Evolutionary conservation across 1,284 basidiomycete species (phyloP), one percentile per base, ranked within the genome.

Genomic region (Boletus semigastroideus): DNA sequence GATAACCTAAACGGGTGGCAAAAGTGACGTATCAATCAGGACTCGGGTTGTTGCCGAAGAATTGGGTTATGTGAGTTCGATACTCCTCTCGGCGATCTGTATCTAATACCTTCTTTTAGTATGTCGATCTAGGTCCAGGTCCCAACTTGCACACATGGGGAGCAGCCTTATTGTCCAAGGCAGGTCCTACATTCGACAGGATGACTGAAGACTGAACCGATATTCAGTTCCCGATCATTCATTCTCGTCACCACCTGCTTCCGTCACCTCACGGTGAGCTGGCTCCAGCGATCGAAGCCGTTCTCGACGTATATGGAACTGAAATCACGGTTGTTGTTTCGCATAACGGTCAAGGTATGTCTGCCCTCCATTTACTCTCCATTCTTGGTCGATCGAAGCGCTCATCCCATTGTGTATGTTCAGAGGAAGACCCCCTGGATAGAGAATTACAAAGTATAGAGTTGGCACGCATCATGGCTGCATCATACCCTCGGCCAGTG

Each of bases 61-160:
- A 48, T 73, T 92, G 44, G 90, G 91, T 41, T 96, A 91, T 72
- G 90, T 92, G 61, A 67, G 83, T 74, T 1, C 39, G 3, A 25
- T 38, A 16, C 28, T 34, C 22, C 30, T 19, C 51, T 36, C 41
- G 16, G 41, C 17, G 53, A 47, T 37, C 28, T 36, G 22, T 41
- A 33, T 13, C 46, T 52, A 50, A 63, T 52, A 46, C 42, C 49
- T 44, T 22, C 17, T 13, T 25, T 30, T 52, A 90, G 87, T 78
- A 87, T 61, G 84, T 88, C 5, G 87, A 90, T 60, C 73, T 94
- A 14, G 94, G 94, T 6, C 94, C 94, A 3, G 91, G 92, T 19
- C 91, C 92, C 0, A 92, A 91, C 67, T 76, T 86, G 57, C 92
- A 96, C 66, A 98, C 94, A 0, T 98, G 94, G 94, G 93, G 93